Evolutionary conservation across 2,329 filamentous ascomycete genomes (phyloP).

Genomic region (Cryoendolithus antarcticus): DNA sequence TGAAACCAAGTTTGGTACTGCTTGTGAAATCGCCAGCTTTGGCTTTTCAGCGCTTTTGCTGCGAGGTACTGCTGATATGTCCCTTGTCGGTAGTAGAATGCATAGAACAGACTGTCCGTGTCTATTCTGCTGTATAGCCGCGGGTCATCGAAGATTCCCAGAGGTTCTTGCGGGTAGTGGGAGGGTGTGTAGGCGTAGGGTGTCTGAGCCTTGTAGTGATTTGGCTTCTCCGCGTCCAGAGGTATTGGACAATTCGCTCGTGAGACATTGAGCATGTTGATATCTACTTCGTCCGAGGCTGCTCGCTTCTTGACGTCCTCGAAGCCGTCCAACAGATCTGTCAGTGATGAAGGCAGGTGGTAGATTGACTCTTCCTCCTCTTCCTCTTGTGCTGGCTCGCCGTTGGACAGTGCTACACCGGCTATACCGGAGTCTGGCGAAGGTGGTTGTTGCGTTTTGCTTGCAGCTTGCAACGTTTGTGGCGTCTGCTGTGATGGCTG

Average conservation of each 20-base stretch:
- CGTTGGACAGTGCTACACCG: constrained; percentile 35
- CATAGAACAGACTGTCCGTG: constrained; percentile 92
- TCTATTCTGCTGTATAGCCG: constrained; percentile 80
- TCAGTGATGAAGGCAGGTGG: constrained; percentile 76
- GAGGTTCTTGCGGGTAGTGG: constrained; percentile 86
- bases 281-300: constrained; percentile 46
- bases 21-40: constrained; percentile 99
- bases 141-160: constrained; percentile 83
- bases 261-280: constrained; percentile 64
- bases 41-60: constrained; percentile 91
- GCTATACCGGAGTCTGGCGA: constrained; percentile 24
- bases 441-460: constrained; percentile 18
- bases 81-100: constrained; percentile 97
- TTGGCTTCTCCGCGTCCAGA: constrained; percentile 67
- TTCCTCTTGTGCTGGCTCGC: constrained; percentile 36
- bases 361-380: constrained; percentile 71
- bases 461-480: constrained; percentile 16
- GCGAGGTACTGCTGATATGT: constrained; percentile 92
- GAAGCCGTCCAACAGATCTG: constrained; percentile 83
- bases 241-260: constrained; percentile 62
- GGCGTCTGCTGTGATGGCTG: constrained; percentile 21
- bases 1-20: constrained; percentile 99
- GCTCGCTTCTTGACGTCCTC: constrained; percentile 67
- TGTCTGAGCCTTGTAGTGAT: constrained; percentile 72
- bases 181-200: constrained; percentile 61